phyloP scores from a whole-genome alignment of 2,329 filamentous ascomycete species.

The Bipolaris cookei region DNA sequence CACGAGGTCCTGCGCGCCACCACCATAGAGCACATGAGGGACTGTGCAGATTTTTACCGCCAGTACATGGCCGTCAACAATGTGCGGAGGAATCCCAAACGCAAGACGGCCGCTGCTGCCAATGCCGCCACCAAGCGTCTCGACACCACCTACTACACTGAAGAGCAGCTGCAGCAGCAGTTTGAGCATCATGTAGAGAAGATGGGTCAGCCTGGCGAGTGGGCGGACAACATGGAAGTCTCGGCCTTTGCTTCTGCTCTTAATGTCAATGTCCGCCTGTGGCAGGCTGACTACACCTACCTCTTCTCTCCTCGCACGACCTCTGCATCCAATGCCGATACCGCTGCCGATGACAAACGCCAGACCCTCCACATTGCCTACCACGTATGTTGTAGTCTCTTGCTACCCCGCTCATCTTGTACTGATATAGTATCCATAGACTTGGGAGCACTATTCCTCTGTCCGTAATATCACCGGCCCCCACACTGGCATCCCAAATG shows the following conservation, averaged over 20 bases:
- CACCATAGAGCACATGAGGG: conserved; percentile 68
- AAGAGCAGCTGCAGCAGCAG: conserved; percentile 59
- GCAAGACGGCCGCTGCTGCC: conserved; percentile 60
- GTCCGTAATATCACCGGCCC: conserved; percentile 66
- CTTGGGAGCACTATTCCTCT: conserved; percentile 71
- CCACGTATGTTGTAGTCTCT: conserved; percentile 58
- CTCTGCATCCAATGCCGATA: conserved; percentile 33
- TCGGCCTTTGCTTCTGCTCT: conserved; percentile 69
- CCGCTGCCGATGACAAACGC: conserved; percentile 41
- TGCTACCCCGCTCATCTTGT: neutral
- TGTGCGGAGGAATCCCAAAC: conserved; percentile 62
- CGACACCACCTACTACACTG: conserved; percentile 56
- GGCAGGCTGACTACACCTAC: conserved; percentile 61
- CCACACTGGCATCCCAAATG: conserved; percentile 61
- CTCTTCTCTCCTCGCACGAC: conserved; percentile 54
- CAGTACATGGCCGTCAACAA: conserved; percentile 65
- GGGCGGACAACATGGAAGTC: conserved; percentile 72
- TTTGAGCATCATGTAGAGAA: conserved; percentile 63
- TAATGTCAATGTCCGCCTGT: conserved; percentile 68
- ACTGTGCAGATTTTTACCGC: conserved; percentile 67
- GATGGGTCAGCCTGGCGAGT: conserved; percentile 67
- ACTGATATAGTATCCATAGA: conserved; percentile 50
- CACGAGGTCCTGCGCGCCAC: conserved; percentile 64
- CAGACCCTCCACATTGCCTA: conserved; percentile 65
- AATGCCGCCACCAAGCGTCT: conserved; percentile 53